Percentiles rank a stretch among this genome's conserved stretches.
Evolutionary conservation across 306 rosid species (phyloP).

Genomic region (Cotoneaster glaucophyllus): DNA sequence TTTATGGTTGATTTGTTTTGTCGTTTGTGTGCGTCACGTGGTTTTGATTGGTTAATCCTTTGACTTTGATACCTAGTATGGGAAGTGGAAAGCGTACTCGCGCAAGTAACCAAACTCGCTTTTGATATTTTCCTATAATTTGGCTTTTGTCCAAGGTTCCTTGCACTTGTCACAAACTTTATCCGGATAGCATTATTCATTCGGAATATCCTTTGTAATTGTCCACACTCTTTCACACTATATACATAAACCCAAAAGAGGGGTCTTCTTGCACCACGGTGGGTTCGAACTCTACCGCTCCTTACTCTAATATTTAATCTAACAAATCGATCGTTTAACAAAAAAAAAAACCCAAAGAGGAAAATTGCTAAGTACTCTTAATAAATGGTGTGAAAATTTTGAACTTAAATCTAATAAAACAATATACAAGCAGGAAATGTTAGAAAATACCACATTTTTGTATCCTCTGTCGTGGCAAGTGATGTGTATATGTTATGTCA

Average conservation of each 20-base stretch:
- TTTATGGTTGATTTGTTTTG: slow-evolving; percentile 52
- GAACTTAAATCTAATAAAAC: not conserved
- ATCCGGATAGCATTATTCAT: slow-evolving; percentile 29
- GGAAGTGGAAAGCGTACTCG: slow-evolving; percentile 17
- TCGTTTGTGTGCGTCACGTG: slow-evolving; percentile 40
- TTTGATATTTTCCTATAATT: slow-evolving; percentile 15
- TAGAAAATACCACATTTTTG: not conserved
- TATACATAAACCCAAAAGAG: too few relatives aligned
- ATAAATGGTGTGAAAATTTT: not conserved
- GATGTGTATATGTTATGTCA: too few relatives aligned
- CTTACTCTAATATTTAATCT: too few relatives aligned
- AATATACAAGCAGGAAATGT: too few relatives aligned
- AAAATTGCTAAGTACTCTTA: not conserved
- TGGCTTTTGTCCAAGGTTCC: slow-evolving; percentile 22
- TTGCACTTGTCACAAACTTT: slow-evolving; percentile 18
- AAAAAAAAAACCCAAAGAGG: not conserved
- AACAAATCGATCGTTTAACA: too few relatives aligned
- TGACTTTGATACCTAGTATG: slow-evolving; percentile 47
- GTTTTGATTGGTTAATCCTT: slow-evolving; percentile 50
- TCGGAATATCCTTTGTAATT: slow-evolving; percentile 21
- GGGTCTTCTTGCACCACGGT: too few relatives aligned
- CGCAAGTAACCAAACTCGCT: slow-evolving; percentile 13
- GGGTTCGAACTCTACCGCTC: rapidly evolving
- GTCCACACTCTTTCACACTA: not conserved
- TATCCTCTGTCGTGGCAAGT: not conserved